Conservation (phyloP, 768 basidiomycete genomes). For the Amanita rubescens region DNA sequence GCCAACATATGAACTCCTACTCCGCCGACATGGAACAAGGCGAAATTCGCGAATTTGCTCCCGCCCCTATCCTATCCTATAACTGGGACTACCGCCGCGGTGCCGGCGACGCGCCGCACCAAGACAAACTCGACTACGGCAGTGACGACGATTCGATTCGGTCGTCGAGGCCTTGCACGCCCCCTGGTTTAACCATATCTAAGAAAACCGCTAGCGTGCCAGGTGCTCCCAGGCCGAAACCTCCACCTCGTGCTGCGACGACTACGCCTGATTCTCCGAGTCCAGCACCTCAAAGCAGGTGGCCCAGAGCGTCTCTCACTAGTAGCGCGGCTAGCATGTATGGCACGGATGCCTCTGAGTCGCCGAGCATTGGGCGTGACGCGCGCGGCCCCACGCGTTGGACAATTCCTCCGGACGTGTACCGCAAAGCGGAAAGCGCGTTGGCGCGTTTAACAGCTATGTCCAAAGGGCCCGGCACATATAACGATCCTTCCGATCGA, state of each 20-base stretch:
- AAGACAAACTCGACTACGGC: no score
- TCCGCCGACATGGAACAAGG: background rate
- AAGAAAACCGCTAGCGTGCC: background rate
- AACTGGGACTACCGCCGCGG: background rate
- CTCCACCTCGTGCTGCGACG: background rate
- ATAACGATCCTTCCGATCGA: no score
- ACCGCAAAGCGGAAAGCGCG: background rate
- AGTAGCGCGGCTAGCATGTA: no score
- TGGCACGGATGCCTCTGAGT: no score
- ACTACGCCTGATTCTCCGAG: background rate
- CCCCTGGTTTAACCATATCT: background rate
- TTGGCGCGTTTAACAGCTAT: background rate
- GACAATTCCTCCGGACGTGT: background rate
- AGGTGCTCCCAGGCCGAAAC: background rate
- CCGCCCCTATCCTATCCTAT: background rate
- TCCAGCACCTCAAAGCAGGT: background rate
- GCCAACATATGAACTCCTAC: background rate
- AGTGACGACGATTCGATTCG: background rate
- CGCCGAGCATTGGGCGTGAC: no score
- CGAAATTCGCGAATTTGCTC: background rate
- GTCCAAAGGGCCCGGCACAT: background rate
- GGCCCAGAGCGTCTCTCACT: background rate
- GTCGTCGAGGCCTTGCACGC: slow-evolving; percentile 1
- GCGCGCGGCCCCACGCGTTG: background rate
- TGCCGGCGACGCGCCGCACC: background rate